Conservation (phyloP, 2,329 filamentous ascomycete species). For the Aspergillus persii region DNA sequence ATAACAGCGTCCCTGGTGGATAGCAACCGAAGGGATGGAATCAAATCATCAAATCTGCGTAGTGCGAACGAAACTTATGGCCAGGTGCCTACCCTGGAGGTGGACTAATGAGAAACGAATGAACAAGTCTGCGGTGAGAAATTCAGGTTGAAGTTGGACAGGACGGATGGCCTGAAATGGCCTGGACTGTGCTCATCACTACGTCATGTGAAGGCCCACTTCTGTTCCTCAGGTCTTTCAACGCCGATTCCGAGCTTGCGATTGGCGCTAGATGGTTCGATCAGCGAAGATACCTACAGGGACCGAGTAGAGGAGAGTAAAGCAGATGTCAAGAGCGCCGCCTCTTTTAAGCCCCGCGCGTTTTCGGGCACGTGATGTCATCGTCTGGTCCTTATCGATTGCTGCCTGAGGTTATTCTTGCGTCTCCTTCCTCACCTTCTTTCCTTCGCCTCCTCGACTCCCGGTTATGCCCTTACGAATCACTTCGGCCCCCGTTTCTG, state of each 20-base stretch:
- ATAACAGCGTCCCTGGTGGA: not conserved
- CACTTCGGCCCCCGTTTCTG: slow-evolving; percentile 48
- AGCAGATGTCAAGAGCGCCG: too few relatives aligned
- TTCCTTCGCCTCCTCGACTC: not conserved
- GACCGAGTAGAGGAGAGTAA: too few relatives aligned
- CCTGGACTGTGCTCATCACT: slow-evolving; percentile 25
- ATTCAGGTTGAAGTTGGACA: not conserved
- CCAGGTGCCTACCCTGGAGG: too few relatives aligned
- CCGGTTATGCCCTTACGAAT: slow-evolving; percentile 47
- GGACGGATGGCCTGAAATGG: not conserved
- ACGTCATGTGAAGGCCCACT: slow-evolving; percentile 33
- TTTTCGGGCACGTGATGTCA: not conserved
- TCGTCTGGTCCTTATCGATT: not conserved
- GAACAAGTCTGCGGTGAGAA: not conserved
- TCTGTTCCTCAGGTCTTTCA: too few relatives aligned
- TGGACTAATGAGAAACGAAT: not conserved
- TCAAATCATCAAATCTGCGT: not conserved
- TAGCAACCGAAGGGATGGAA: not conserved
- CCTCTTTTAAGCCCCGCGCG: too few relatives aligned
- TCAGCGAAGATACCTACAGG: too few relatives aligned
- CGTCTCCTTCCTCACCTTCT: not conserved
- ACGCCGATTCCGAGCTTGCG: too few relatives aligned
- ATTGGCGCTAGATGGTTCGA: too few relatives aligned
- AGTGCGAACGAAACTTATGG: too few relatives aligned
- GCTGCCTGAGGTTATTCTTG: too few relatives aligned